Base-by-base conservation (phyloP, 169 alveolate species). In the Plasmodium gallinaceum region DNA sequence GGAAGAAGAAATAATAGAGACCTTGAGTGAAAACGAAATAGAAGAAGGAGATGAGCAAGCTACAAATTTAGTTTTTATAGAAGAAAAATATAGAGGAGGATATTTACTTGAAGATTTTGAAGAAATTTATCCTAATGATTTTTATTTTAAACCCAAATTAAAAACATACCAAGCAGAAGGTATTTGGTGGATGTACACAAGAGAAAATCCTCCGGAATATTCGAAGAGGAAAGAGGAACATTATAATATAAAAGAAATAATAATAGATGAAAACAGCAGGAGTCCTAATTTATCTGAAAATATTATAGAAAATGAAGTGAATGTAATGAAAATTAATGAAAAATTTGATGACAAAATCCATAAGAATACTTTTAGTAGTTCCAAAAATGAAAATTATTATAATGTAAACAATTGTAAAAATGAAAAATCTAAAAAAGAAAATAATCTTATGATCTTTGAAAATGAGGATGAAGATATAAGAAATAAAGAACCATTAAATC, bases 91-190 rank as follows among this genome's bases (percentile, higher is more conserved):
- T 48, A 68, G 89, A 46, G 89, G 89, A 4, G 89, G 89, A 2
- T 78, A 78, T 32, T 51, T 78, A 20, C 89, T 78, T 6, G 89
- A 78, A 42, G 89, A 78, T 45, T 78, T 78, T 69, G 69, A 78
- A 54, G 74, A 78, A 78, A 78, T 78, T 65, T 60, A 78, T 43
- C 89, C 89, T 7, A 57, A 78, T 46, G 39, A 66, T 32, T 48
- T 46, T 48, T 78, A 78, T 58, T 78, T 78, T 57, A 78, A 78
- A 32, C 89, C 89, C 12, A 65, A 20, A 46, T 32, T 78, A 57
- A 78, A 78, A 51, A 65, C 89, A 45, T 78, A 78, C 32, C 89
- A 78, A 69, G 89, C 89, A 26, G 89, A 78, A 65, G 89, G 89
- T 7, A 52, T 78, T n/a, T 78, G 89, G 89, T 78, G 89, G 89